These are phyloP conservation scores for Pseudozyma sp. DNA, from an alignment of 1,284 basidiomycete species.

Conservation along the genomic window DNA sequence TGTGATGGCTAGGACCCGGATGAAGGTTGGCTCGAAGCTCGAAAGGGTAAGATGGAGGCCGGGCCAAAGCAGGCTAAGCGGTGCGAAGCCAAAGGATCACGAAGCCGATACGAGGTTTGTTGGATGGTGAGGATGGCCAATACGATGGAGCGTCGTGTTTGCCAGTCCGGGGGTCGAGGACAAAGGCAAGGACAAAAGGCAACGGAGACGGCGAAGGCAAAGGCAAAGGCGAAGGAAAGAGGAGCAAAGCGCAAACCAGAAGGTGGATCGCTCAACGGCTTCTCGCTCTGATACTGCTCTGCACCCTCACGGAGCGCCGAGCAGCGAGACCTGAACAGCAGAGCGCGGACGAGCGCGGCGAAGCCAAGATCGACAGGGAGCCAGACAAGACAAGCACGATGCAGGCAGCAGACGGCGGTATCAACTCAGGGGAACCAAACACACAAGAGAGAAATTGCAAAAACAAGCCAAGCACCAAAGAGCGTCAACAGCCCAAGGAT, in stretches of 20 bases:
- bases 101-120: no score
- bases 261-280: background rate
- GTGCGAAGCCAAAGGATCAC: no score
- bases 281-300: no score
- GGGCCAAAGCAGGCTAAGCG: background rate
- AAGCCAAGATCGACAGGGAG: background rate
- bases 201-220: background rate
- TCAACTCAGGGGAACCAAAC: background rate
- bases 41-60: background rate
- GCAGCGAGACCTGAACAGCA: no score
- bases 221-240: background rate
- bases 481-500: slow-evolving; percentile 1
- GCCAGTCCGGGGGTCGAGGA: background rate
- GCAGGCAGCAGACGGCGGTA: no score
- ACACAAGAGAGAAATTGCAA: background rate
- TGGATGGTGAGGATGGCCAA: background rate
- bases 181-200: background rate
- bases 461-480: background rate
- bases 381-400: background rate
- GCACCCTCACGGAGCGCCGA: no score
- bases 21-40: background rate
- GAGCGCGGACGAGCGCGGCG: no score
- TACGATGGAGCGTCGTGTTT: background rate
- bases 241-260: background rate
- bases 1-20: background rate